phyloP scores from a whole-genome alignment of 202 grass and related monocot species.

The Hordeum pubiflorum region DNA sequence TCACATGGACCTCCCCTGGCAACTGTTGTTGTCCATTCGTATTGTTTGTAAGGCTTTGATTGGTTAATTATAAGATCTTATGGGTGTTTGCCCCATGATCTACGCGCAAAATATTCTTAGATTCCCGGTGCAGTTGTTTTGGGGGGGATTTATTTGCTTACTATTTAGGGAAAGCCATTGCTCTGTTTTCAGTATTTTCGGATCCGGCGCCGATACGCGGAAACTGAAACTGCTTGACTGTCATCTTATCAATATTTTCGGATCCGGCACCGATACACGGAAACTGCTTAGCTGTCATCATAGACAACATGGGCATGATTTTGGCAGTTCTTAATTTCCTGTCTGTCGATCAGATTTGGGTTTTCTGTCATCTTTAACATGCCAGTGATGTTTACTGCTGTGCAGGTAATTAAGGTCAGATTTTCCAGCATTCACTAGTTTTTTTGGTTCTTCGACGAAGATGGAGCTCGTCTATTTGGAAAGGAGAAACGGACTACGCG shows the following conservation, averaged over 20 bases:
- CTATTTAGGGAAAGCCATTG: background rate
- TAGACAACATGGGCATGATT: background rate
- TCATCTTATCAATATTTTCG: background rate
- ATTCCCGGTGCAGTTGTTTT: background rate
- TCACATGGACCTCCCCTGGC: background rate
- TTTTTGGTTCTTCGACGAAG: background rate
- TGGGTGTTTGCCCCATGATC: conserved; percentile 19
- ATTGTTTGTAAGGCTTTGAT: background rate
- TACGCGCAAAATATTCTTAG: background rate
- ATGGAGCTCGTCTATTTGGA: conserved; percentile 42
- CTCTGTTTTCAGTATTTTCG: conserved; percentile 4
- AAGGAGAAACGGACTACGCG: conserved; percentile 24
- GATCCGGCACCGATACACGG: background rate
- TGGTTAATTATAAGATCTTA: conserved; percentile 5
- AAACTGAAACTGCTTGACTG: background rate
- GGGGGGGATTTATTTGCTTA: background rate
- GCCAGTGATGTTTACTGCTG: background rate
- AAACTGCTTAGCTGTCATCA: background rate
- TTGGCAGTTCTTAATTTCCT: background rate
- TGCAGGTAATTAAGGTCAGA: conserved; percentile 19
- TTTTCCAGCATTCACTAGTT: background rate
- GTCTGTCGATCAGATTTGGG: background rate
- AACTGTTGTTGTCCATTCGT: background rate
- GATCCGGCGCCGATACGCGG: background rate
- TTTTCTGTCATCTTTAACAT: conserved; percentile 1